Percentiles rank a stretch among this genome's conserved stretches.
These are phyloP conservation scores for Penicillium crystallinum DNA, from an alignment of 495 filamentous ascomycete species.

Conservation along the genomic window DNA sequence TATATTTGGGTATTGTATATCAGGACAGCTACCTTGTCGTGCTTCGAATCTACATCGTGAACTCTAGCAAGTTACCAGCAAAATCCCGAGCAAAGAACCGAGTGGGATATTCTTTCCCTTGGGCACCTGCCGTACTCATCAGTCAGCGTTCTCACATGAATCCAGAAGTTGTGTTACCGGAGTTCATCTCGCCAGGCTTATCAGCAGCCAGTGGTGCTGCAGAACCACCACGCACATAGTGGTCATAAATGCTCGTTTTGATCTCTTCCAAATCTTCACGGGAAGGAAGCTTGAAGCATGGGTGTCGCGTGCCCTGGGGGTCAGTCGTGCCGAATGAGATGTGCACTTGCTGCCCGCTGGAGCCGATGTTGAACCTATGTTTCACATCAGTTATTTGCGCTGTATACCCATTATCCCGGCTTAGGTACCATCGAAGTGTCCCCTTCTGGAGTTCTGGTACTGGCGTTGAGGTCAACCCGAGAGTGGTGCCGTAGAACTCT, in stretches of 20 bases:
- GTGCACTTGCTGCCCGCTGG: slow-evolving; percentile 56
- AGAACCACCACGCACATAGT: slow-evolving; percentile 43
- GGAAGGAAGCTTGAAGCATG: slow-evolving; percentile 50
- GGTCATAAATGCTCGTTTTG: slow-evolving; percentile 49
- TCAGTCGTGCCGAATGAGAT: slow-evolving; percentile 49
- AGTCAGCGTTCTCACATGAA: neutral
- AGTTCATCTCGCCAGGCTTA: slow-evolving; percentile 47
- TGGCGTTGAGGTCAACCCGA: slow-evolving; percentile 43
- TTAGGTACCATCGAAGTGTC: slow-evolving; percentile 44
- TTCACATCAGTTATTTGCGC: neutral
- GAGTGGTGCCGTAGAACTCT: slow-evolving; percentile 52
- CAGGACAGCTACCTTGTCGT: too few species aligned
- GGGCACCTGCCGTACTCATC: slow-evolving; percentile 30
- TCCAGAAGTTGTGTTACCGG: slow-evolving; percentile 33
- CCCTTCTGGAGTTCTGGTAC: slow-evolving; percentile 49
- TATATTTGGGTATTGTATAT: too few species aligned
- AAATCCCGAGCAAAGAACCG: slow-evolving; percentile 61
- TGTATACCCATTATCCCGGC: neutral
- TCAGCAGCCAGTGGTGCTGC: slow-evolving; percentile 51
- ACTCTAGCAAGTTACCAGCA: slow-evolving; percentile 59
- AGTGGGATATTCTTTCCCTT: slow-evolving; percentile 53
- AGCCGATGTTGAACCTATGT: slow-evolving; percentile 51
- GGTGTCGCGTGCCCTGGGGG: slow-evolving; percentile 42
- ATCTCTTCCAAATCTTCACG: slow-evolving; percentile 42
- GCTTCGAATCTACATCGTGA: slow-evolving; percentile 47